A percentile compares a stretch with the other conserved stretches of the same genome.
phyloP scores from a whole-genome alignment of 169 alveolate genomes.

The Eimeria necatrix region DNA sequence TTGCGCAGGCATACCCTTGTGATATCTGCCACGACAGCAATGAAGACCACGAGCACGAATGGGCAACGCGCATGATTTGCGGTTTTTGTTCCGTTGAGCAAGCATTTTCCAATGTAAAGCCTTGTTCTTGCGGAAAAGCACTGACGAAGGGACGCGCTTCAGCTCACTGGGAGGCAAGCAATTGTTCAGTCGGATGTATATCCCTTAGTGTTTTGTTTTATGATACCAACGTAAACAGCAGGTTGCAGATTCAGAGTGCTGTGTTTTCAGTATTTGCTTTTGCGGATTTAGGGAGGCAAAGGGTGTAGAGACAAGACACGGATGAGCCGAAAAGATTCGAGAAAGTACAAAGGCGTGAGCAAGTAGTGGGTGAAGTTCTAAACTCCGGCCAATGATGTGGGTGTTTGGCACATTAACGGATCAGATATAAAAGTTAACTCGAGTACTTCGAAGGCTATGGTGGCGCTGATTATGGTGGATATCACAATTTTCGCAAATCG shows the following conservation, averaged over 20 bases:
- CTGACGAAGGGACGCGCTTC: slow-evolving; percentile 75
- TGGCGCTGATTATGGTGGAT: too few relatives aligned
- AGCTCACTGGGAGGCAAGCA: slow-evolving; percentile 83
- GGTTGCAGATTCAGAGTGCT: not conserved
- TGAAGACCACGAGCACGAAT: slow-evolving; percentile 89
- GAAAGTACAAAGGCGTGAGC: slow-evolving; percentile 71
- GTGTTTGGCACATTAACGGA: too few relatives aligned
- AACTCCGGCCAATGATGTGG: not conserved
- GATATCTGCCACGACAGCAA: slow-evolving; percentile 92
- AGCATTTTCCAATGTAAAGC: slow-evolving; percentile 70
- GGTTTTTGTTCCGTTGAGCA: slow-evolving; percentile 92
- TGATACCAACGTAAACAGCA: not conserved
- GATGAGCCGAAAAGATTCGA: slow-evolving; percentile 80
- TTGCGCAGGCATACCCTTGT: slow-evolving; percentile 90
- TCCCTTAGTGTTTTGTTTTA: not conserved
- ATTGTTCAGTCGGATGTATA: not conserved
- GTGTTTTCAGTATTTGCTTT: not conserved
- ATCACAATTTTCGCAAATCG: too few relatives aligned
- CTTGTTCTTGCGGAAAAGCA: slow-evolving; percentile 82
- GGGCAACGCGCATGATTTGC: slow-evolving; percentile 92
- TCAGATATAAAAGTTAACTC: too few relatives aligned
- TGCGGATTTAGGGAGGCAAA: slow-evolving; percentile 81
- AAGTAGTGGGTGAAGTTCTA: not conserved
- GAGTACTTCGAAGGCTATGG: too few relatives aligned
- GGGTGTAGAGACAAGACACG: slow-evolving; percentile 81